phyloP scores from a whole-genome alignment of 805 yeast species.

The Zygosaccharomyces rouxii region DNA sequence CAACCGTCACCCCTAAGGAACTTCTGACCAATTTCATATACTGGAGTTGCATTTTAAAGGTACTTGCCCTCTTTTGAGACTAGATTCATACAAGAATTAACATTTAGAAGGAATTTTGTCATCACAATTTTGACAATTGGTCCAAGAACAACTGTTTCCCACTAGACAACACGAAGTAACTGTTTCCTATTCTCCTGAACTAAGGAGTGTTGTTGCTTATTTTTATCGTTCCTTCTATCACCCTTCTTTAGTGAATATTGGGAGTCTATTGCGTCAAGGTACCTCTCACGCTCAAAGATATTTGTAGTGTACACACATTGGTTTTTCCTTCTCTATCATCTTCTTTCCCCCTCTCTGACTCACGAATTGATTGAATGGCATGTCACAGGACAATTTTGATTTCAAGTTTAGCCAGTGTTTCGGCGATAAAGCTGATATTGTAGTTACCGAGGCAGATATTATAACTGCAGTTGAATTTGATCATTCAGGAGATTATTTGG shows the following conservation, averaged over 20 bases:
- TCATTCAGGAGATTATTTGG: constrained; percentile 88
- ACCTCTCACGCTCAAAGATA: neutral
- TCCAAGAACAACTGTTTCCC: neutral
- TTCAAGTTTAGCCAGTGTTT: constrained; percentile 91
- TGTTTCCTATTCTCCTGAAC: neutral
- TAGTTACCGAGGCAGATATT: constrained; percentile 94
- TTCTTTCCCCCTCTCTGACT: neutral
- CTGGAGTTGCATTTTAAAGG: neutral
- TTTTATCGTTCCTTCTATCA: neutral
- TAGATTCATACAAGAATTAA: neutral
- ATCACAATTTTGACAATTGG: too few species aligned
- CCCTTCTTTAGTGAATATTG: neutral
- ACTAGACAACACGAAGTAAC: neutral
- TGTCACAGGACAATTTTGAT: constrained; percentile 37
- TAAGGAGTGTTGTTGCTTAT: neutral
- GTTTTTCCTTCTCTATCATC: too few species aligned
- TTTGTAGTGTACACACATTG: too few species aligned
- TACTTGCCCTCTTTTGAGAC: neutral
- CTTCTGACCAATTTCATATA: neutral
- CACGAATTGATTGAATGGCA: constrained; percentile 24
- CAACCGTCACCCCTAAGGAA: constrained; percentile 5
- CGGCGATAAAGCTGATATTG: constrained; percentile 98
- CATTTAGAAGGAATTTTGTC: neutral
- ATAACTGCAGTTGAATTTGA: constrained; percentile 96
- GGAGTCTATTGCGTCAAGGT: neutral